Evolutionary conservation across 345 rosid species (phyloP).

Genomic region (Theobroma cacao): DNA sequence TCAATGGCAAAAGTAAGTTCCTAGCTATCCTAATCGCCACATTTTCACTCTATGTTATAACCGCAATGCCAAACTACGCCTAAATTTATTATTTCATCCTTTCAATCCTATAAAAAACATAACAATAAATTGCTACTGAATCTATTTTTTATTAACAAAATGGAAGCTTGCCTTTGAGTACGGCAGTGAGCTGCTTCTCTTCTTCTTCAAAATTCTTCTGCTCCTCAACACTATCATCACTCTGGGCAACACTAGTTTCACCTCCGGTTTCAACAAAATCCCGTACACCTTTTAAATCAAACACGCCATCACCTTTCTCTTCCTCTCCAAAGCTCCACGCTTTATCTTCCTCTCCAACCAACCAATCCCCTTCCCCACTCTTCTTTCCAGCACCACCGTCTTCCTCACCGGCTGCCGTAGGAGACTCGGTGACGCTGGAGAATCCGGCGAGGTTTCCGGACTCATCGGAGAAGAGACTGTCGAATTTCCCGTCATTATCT

Average conservation of each 20-base stretch:
- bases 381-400: constrained; percentile 1
- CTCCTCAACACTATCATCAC: constrained; percentile 28
- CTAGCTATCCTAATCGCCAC: background rate
- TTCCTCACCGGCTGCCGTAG: background rate
- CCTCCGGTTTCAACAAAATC: background rate
- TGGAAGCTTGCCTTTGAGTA: constrained; percentile 50
- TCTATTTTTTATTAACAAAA: background rate
- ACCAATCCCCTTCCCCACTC: constrained; percentile 31
- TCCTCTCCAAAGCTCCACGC: constrained; percentile 51
- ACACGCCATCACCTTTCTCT: constrained; percentile 31
- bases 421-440: constrained; percentile 18
- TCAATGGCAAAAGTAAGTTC: background rate
- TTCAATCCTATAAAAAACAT: background rate
- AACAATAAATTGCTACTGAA: background rate
- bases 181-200: constrained; percentile 55
- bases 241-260: constrained; percentile 14
- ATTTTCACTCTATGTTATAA: background rate
- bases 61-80: background rate
- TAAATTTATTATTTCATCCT: background rate
- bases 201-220: constrained; percentile 43
- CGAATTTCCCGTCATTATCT: constrained; percentile 42
- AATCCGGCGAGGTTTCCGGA: constrained; percentile 31
- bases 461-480: constrained; percentile 31
- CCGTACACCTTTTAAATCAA: constrained; percentile 23
- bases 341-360: constrained; percentile 28